Conservation (phyloP, 2,329 filamentous ascomycete species). For the Fusarium sp. region DNA sequence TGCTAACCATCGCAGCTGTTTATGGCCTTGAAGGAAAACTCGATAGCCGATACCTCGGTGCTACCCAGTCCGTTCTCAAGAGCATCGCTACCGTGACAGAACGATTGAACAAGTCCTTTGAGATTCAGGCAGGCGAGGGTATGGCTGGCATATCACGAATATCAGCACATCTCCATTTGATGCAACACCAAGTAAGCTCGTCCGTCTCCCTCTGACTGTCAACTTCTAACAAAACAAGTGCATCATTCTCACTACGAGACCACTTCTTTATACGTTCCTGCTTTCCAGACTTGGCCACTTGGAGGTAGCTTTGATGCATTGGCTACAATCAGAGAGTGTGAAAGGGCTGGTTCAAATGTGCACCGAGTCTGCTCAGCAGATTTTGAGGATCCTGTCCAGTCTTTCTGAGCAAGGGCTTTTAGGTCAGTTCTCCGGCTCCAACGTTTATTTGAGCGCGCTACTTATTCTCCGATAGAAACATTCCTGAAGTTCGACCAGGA, state of each 20-base stretch:
- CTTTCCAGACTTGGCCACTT: conserved; percentile 32
- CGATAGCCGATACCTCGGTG: conserved; percentile 32
- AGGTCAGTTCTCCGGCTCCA: not conserved
- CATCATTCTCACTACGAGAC: conserved; percentile 33
- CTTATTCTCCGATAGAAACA: not conserved
- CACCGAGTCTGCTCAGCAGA: conserved; percentile 26
- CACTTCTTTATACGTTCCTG: conserved; percentile 33
- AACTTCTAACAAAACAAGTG: conserved; percentile 11
- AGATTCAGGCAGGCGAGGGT: conserved; percentile 22
- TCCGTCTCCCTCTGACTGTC: accelerated
- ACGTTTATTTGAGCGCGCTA: accelerated
- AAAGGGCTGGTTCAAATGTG: conserved; percentile 19
- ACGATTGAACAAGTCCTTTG: conserved; percentile 27
- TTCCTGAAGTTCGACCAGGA: conserved; percentile 28
- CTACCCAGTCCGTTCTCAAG: conserved; percentile 30
- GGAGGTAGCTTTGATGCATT: conserved; percentile 31
- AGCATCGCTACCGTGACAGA: conserved; percentile 33
- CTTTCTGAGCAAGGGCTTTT: conserved; percentile 28
- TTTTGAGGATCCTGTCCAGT: conserved; percentile 18
- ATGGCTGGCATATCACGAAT: conserved; percentile 27
- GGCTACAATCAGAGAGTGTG: conserved; percentile 32
- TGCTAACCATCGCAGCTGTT: conserved; percentile 19
- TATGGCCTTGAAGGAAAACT: conserved; percentile 38
- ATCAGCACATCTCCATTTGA: conserved; percentile 31
- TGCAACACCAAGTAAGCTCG: conserved; percentile 30